Evolutionary conservation across 306 rosid genomes (phyloP).

Genomic region (Crotalaria pallida): DNA sequence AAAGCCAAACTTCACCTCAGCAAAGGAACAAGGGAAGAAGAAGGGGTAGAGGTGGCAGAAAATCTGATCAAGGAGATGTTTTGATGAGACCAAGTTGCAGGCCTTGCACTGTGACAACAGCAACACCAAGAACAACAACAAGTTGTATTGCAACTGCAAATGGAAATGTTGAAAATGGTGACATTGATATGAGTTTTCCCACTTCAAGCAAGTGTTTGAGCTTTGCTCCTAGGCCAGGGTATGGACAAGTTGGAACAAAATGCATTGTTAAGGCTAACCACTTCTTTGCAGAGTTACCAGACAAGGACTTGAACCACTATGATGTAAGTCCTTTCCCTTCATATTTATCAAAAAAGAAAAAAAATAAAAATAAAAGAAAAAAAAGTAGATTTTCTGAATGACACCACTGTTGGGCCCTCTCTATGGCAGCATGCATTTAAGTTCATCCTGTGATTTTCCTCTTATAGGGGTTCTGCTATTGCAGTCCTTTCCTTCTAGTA

Average conservation of each 20-base stretch:
- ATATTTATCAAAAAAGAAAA: background rate
- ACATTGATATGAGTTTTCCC: conserved; percentile 61
- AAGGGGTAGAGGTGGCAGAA: conserved; percentile 76
- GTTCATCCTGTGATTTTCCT: conserved; percentile 38
- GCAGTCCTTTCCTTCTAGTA: conserved; percentile 40
- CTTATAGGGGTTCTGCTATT: conserved; percentile 38
- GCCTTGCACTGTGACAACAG: conserved; percentile 53
- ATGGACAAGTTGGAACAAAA: conserved; percentile 86
- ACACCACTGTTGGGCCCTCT: conserved; percentile 34
- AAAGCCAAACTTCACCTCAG: conserved; percentile 57
- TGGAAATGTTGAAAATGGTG: conserved; percentile 41
- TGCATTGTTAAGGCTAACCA: conserved; percentile 96
- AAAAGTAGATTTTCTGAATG: conserved; percentile 21
- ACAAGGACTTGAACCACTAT: conserved; percentile 95
- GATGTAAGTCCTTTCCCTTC: conserved; percentile 61
- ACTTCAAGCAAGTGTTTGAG: conserved; percentile 77
- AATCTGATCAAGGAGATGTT: conserved; percentile 80
- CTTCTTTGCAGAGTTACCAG: conserved; percentile 94
- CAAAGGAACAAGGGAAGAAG: conserved; percentile 73
- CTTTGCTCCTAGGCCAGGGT: conserved; percentile 88
- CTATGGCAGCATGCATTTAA: conserved; percentile 38
- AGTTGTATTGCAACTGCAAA: conserved; percentile 4
- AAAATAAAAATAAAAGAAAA: too few species aligned
- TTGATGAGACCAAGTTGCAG: conserved; percentile 79
- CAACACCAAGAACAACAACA: too few species aligned